Evolutionary conservation across 441 rosid species (phyloP), one percentile per base, ranked within the genome.

Genomic region (Brassica hybrid): DNA sequence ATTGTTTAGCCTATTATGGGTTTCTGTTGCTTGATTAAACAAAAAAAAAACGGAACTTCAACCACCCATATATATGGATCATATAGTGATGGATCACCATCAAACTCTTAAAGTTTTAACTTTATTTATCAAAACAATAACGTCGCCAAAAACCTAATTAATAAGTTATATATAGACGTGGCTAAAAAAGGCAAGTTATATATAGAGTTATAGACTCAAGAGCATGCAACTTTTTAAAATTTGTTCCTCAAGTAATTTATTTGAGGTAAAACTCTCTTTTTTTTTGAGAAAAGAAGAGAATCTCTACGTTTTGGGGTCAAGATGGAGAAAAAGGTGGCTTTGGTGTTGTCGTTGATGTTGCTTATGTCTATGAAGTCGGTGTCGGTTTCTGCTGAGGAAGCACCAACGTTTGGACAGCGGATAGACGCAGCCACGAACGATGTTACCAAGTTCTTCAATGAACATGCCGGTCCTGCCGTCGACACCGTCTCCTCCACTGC

Each of bases 291-390:
- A 65, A 19, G 19, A 57, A 57, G 54, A 62, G 62, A 45, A 21
- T 58, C 67, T 43, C 68, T 32, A 77, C 54, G 14, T 43, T 41
- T 56, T 30, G 12, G n/a, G 67, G 68, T 45, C 32, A 2, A 11
- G 64, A 76, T 78, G 81, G 77, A 50, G 77, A 78, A 66, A 64
- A 78, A 78, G 69, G 77, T 67, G 36, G 81, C 64, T 45, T 66
- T 78, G 77, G 77, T 78, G 65, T 52, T 78, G 77, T 66, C 81
- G 0, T 12, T 78, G 60, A 78, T 78, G 81, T 14, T 78, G 70
- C 50, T 78, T 50, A 13, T 63, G 36, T 72, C 52, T 17, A 65
- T 65, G 52, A 36, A 17, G 3, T 65, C 65, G 7, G 38, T 30
- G 13, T 67, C 61, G 58, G 69, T 36, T 25, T 73, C 74, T 0